Evolutionary conservation across 108 stramenopile genomes (phyloP), one percentile per base, ranked within the genome.

Genomic region (Cyclotella baltica): DNA sequence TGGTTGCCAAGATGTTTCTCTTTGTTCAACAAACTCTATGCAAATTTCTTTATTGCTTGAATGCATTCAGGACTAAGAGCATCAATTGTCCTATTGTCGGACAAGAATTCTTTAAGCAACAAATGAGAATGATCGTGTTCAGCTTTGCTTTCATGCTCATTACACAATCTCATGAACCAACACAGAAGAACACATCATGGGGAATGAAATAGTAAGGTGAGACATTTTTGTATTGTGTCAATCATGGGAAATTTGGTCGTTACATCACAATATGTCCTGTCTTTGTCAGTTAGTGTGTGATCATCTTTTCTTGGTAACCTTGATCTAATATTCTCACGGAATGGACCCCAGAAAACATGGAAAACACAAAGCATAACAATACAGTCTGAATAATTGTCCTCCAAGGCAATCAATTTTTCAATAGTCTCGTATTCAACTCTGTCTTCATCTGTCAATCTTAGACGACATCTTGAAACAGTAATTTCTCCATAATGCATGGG

Each of bases 371-470:
- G 19, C 38, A 61, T 62, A 0, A 62, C 27, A 0, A 0, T 43
- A 20, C 29, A 31, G 0, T 62, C 38, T 31, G 23, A 10, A 50
- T 38, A 72, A n/a, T 31, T 43, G 2, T 30, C 28, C 0, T 31
- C 58, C 4, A 28, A 10, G 27, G 23, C 16, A 50, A 61, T 72
- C 0, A 23, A 1, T 8, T 23, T 0, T n/a, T 72, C 46, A 62
- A 62, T 47, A 3, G 72, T 31, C 30, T 22, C 0, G 59, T 62
- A 48, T 20, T 72, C 72, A 0, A 28, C 22, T 2, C 15, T 29
- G 27, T 74, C 73, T 18, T 74, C 63, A 55, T 74, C 63, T 16
- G 51, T 64, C 1, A 74, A 19, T 0, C 35, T 52, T 3, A 74
- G 52, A 19, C 63, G 30, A 36, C 53, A 52, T 9, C 48, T 0